A percentile compares a stretch with the other conserved stretches of the same genome.
Evolutionary conservation across 441 rosid genomes (phyloP).

Genomic region (Pelargonium citronellum): DNA sequence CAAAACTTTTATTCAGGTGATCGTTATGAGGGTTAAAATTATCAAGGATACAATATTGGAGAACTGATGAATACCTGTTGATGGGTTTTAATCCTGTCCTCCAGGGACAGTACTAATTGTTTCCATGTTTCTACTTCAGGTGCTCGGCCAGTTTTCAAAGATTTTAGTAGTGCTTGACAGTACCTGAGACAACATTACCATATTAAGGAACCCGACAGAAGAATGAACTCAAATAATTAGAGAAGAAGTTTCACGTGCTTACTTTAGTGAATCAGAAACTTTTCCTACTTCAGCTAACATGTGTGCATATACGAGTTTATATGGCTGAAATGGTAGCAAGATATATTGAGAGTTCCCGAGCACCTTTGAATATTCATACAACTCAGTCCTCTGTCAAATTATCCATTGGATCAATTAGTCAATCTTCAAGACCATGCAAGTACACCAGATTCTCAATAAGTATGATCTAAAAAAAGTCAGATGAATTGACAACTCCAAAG

Average conservation of each 20-base stretch:
- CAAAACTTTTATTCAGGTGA: constrained; percentile 16
- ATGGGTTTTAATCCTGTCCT: constrained; percentile 77
- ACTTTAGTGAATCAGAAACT: constrained; percentile 72
- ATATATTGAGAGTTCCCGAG: constrained; percentile 75
- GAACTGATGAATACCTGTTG: constrained; percentile 57
- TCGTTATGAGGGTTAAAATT: not conserved
- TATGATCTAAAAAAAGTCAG: not conserved
- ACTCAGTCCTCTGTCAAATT: constrained; percentile 67
- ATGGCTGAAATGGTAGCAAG: constrained; percentile 70
- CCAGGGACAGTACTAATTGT: constrained; percentile 58
- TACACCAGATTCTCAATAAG: not conserved
- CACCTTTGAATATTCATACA: constrained; percentile 72
- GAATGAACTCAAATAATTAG: constrained; percentile 17
- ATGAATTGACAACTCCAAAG: not conserved
- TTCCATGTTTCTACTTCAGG: constrained; percentile 82
- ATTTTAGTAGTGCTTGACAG: constrained; percentile 77
- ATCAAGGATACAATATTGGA: not conserved
- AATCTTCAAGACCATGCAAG: constrained; percentile 2
- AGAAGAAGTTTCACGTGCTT: constrained; percentile 25
- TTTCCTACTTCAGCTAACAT: constrained; percentile 84
- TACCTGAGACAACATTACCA: constrained; percentile 47
- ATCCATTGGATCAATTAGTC: constrained; percentile 21
- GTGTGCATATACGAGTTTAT: constrained; percentile 66
- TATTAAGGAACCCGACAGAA: constrained; percentile 20
- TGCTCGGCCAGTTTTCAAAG: constrained; percentile 76